These are phyloP conservation scores for Cucurbita maxima DNA, from an alignment of 306 rosid genomes.

Conservation along the genomic window DNA sequence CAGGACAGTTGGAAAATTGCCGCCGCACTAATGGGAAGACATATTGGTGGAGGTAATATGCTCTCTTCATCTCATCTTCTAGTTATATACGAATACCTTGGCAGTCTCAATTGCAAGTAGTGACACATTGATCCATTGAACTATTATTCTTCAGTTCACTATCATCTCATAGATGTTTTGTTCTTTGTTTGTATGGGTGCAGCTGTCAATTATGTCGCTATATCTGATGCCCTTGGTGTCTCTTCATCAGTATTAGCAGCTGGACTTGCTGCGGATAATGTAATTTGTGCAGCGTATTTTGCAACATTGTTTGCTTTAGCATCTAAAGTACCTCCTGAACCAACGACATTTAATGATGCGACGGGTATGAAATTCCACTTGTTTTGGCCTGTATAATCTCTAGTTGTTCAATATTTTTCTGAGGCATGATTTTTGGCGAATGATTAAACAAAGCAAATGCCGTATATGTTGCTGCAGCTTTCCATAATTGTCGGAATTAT, in stretches of 20 bases:
- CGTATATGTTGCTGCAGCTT: not conserved
- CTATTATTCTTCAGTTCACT: not conserved
- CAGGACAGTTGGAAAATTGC: slow-evolving; percentile 76
- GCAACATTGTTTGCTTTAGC: slow-evolving; percentile 48
- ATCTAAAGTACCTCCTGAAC: slow-evolving; percentile 56
- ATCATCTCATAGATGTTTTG: not conserved
- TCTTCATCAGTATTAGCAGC: slow-evolving; percentile 52
- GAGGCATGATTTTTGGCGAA: not conserved
- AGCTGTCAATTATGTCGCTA: slow-evolving; percentile 75
- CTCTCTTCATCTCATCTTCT: not conserved
- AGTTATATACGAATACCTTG: not conserved
- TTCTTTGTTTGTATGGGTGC: not conserved
- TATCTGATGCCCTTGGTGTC: slow-evolving; percentile 43
- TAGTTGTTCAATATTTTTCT: not conserved
- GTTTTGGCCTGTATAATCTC: not conserved
- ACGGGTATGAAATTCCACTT: not conserved
- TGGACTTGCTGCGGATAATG: slow-evolving; percentile 76
- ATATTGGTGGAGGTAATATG: slow-evolving; percentile 61
- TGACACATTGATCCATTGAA: not conserved
- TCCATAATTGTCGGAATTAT: not conserved
- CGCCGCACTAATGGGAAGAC: slow-evolving; percentile 78
- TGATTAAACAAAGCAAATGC: no score
- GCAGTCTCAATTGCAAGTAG: not conserved
- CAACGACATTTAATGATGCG: slow-evolving; percentile 29
- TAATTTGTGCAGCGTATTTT: slow-evolving; percentile 62